These are phyloP conservation scores for Ehretia macrophylla DNA, from an alignment of 257 asterid genomes.

Conservation along the genomic window DNA sequence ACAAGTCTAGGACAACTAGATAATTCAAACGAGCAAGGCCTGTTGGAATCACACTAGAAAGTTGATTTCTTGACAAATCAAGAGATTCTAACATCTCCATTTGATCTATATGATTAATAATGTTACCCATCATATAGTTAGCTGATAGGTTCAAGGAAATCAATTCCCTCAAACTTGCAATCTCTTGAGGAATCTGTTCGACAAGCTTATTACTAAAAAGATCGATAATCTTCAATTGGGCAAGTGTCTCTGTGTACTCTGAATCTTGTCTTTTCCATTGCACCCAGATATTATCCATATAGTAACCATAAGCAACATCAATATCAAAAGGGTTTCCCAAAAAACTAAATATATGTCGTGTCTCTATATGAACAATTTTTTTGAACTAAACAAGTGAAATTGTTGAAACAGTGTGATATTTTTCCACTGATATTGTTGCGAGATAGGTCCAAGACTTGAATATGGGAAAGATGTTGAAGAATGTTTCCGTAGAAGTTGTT, in stretches of 20 bases:
- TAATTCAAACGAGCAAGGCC: conserved; percentile 11
- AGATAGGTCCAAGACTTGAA: conserved; percentile 30
- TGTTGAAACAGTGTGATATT: conserved; percentile 22
- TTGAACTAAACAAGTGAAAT: conserved; percentile 12
- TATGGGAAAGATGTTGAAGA: conserved; percentile 1
- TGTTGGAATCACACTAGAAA: conserved; percentile 28
- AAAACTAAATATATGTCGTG: no score
- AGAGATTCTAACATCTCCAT: conserved; percentile 33
- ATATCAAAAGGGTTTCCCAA: no score
- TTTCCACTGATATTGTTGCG: conserved; percentile 8
- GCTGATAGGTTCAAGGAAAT: conserved; percentile 24
- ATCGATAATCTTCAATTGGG: neutral
- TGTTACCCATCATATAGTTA: conserved; percentile 24
- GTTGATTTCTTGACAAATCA: conserved; percentile 30
- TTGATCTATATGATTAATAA: conserved; percentile 12
- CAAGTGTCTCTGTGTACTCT: neutral
- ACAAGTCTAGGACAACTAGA: conserved; percentile 21
- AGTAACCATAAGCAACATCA: neutral
- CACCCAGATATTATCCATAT: neutral
- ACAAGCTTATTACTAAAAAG: neutral
- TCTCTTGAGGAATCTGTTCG: conserved; percentile 20
- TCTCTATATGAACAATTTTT: neutral
- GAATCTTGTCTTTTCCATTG: neutral
- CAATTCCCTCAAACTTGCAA: conserved; percentile 14
- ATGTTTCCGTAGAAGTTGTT: conserved; percentile 24